Percentiles rank a stretch among this genome's conserved stretches.
Evolutionary conservation across 2,329 filamentous ascomycete genomes (phyloP).

Genomic region (Dothiorella sarmentorum): DNA sequence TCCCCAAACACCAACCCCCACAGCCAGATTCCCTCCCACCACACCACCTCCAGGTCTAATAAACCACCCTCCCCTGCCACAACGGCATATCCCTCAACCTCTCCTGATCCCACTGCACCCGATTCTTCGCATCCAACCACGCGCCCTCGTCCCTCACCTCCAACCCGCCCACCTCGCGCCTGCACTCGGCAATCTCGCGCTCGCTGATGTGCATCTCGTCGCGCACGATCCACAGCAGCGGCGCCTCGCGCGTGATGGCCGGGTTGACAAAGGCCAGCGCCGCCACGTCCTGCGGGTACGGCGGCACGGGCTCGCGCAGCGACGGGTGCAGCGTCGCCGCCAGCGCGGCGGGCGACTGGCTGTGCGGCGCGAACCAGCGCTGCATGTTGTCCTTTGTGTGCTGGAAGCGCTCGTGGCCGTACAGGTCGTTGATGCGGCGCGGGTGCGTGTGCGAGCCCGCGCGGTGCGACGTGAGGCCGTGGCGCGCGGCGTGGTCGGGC

Average conservation of each 20-base stretch:
- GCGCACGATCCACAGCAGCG: slow-evolving; percentile 45
- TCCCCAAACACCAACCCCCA: background rate
- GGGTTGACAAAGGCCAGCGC: slow-evolving; percentile 45
- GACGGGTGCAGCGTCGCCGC: slow-evolving; percentile 8
- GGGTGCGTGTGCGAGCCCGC: background rate
- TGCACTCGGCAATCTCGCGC: slow-evolving; percentile 42
- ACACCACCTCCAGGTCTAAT: too few relatives aligned
- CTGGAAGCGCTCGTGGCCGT: background rate
- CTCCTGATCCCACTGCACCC: slow-evolving; percentile 43
- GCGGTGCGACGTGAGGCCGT: background rate
- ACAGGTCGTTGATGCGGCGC: slow-evolving; percentile 9
- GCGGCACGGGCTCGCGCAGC: slow-evolving; percentile 11
- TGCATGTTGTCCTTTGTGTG: background rate
- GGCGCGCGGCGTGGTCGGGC: slow-evolving; percentile 5
- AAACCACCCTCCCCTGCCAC: slow-evolving; percentile 37
- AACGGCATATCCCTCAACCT: slow-evolving; percentile 43
- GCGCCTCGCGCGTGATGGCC: slow-evolving; percentile 41
- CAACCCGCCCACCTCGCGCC: slow-evolving; percentile 35
- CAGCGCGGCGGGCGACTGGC: slow-evolving; percentile 6
- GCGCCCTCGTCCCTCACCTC: slow-evolving; percentile 46
- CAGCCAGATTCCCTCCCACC: too few relatives aligned
- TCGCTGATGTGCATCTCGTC: slow-evolving; percentile 44
- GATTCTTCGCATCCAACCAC: slow-evolving; percentile 44
- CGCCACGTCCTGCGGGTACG: slow-evolving; percentile 30
- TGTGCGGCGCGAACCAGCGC: slow-evolving; percentile 17